These are phyloP conservation scores for Harringtonia aguacate DNA, from an alignment of 2,329 filamentous ascomycete genomes.

Conservation along the genomic window DNA sequence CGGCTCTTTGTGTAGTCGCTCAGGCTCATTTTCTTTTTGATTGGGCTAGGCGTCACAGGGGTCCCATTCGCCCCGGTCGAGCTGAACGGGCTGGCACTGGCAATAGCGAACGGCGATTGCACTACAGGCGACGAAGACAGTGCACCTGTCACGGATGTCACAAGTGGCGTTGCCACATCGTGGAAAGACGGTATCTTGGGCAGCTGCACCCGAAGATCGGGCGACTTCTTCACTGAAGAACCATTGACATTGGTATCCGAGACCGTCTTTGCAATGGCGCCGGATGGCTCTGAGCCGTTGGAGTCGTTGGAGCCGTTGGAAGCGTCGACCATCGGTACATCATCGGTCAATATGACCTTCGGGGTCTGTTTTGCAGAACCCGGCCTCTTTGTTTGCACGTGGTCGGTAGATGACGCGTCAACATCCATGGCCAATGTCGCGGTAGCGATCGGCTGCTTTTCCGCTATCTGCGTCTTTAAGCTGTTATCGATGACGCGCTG, in stretches of 20 bases:
- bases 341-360: slow-evolving; percentile 2
- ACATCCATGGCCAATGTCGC: not conserved
- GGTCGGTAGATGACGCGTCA: not conserved
- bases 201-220: slow-evolving; percentile 43
- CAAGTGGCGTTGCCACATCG: slow-evolving; percentile 18
- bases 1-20: slow-evolving; percentile 55
- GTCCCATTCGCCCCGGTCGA: slow-evolving; percentile 30
- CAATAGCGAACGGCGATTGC: slow-evolving; percentile 40
- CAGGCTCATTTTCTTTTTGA: slow-evolving; percentile 57
- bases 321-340: slow-evolving; percentile 16
- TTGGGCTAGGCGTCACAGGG: slow-evolving; percentile 39
- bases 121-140: slow-evolving; percentile 31
- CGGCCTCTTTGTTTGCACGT: not conserved
- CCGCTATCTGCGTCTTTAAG: slow-evolving; percentile 18
- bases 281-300: not conserved
- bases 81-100: slow-evolving; percentile 31
- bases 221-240: slow-evolving; percentile 24
- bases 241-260: not conserved
- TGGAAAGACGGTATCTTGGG: slow-evolving; percentile 41
- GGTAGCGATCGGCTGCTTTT: not conserved
- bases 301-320: not conserved
- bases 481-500: slow-evolving; percentile 29
- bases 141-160: slow-evolving; percentile 26
- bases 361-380: not conserved
- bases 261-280: not conserved